A percentile compares a stretch with the other conserved stretches of the same genome.
phyloP scores from a whole-genome alignment of 306 rosid genomes.

The Trichosanthes cucumerina region DNA sequence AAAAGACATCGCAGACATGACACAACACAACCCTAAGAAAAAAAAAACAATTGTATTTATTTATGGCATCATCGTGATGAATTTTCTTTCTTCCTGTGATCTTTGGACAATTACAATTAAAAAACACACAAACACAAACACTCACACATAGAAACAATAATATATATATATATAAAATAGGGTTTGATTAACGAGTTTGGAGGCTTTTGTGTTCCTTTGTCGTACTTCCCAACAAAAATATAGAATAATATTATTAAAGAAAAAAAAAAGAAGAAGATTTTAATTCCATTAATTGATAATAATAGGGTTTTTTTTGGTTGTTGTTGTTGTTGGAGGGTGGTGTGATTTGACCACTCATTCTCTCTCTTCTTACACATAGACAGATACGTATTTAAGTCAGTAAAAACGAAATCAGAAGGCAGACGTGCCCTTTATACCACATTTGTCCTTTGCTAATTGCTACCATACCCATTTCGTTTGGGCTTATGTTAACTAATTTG shows the following conservation, averaged over 20 bases:
- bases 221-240: neutral
- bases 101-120: neutral
- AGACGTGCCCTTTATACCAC: slow-evolving; percentile 52
- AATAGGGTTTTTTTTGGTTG: neutral
- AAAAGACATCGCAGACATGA: slow-evolving; percentile 4
- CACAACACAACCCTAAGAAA: neutral
- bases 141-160: neutral
- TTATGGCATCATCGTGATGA: slow-evolving; percentile 6
- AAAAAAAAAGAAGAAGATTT: too few relatives aligned
- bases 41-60: neutral
- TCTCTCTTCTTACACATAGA: slow-evolving; percentile 57
- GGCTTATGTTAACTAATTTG: slow-evolving; percentile 40
- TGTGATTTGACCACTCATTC: slow-evolving; percentile 93
- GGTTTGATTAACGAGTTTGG: neutral
- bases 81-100: neutral
- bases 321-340: too few relatives aligned
- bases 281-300: too few relatives aligned
- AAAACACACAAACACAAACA: neutral
- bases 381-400: slow-evolving; percentile 72
- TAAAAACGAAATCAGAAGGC: slow-evolving; percentile 48
- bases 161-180: neutral
- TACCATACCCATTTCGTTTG: slow-evolving; percentile 40
- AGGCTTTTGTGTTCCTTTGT: neutral
- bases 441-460: slow-evolving; percentile 85
- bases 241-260: neutral